These are phyloP conservation scores for Fusarium metavorans DNA, from an alignment of 2,329 filamentous ascomycete species.

Conservation along the genomic window DNA sequence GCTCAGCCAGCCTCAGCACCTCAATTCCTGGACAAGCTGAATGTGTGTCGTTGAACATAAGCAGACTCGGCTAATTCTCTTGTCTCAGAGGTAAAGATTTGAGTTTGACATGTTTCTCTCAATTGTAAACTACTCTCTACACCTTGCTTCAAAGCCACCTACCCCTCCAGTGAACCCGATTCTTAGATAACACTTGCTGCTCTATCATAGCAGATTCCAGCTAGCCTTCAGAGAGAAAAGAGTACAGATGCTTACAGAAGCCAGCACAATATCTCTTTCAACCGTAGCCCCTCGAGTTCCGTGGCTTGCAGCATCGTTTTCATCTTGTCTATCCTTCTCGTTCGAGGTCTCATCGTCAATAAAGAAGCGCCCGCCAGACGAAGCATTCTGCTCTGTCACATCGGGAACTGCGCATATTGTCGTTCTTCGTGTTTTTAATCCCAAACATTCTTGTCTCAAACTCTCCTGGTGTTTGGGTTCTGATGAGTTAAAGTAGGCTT, in stretches of 20 bases:
- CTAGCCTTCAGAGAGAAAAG: neutral
- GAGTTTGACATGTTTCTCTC: neutral
- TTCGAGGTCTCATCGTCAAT: neutral
- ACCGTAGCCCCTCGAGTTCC: neutral
- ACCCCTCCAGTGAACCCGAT: neutral
- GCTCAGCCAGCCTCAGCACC: neutral
- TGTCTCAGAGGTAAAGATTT: neutral
- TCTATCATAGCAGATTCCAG: neutral
- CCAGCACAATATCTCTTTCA: neutral
- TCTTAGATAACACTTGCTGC: neutral
- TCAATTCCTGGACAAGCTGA: neutral
- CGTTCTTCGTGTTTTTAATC: conserved; percentile 3
- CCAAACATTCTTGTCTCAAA: conserved; percentile 23
- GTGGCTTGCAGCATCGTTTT: neutral
- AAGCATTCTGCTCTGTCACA: conserved; percentile 36
- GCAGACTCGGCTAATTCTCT: neutral
- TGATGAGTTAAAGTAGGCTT: conserved; percentile 84
- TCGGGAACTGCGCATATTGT: conserved; percentile 43
- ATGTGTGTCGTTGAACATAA: neutral
- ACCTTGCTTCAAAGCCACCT: neutral
- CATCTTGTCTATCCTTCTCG: neutral
- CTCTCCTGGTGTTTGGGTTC: conserved; percentile 37
- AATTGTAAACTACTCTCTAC: neutral
- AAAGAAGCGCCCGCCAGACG: conserved; percentile 38
- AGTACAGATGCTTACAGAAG: neutral